These are phyloP conservation scores for Gomphus bonarii DNA, from an alignment of 1,284 basidiomycete genomes.

Conservation along the genomic window DNA sequence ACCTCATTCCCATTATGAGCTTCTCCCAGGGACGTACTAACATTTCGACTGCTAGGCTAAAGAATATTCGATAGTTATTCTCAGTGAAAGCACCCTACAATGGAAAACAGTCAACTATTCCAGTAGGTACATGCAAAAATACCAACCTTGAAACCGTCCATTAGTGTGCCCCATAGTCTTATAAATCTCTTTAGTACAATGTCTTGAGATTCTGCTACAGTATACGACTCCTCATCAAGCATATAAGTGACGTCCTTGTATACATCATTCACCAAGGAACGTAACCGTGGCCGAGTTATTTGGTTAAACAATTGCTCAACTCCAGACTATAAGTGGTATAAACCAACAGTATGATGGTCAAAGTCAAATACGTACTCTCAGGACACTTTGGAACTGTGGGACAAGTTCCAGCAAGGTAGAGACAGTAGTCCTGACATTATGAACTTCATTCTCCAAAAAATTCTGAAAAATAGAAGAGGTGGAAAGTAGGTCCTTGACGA, in stretches of 20 bases:
- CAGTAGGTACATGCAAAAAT: not conserved
- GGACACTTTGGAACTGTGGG: constrained; percentile 55
- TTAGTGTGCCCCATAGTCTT: constrained; percentile 74
- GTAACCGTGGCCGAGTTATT: constrained; percentile 75
- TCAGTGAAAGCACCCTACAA: constrained; percentile 75
- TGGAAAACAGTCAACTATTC: not conserved
- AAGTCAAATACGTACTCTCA: constrained; percentile 43
- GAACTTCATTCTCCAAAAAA: constrained; percentile 55
- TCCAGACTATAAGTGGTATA: constrained; percentile 63
- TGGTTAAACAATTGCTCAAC: constrained; percentile 94
- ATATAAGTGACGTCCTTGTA: constrained; percentile 87
- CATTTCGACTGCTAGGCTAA: constrained; percentile 76
- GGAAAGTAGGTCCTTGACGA: constrained; percentile 59
- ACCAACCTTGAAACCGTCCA: constrained; percentile 77
- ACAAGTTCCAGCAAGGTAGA: constrained; percentile 41
- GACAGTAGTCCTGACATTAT: constrained; percentile 35
- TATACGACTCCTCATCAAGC: constrained; percentile 82
- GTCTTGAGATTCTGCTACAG: constrained; percentile 78
- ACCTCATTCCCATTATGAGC: constrained; percentile 69
- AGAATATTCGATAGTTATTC: constrained; percentile 78
- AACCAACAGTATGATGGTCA: too few species aligned
- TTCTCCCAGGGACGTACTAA: constrained; percentile 93
- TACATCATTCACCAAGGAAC: constrained; percentile 76
- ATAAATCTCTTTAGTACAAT: constrained; percentile 81
- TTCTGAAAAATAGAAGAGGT: constrained; percentile 53